Conservation (phyloP, 2,329 filamentous ascomycete genomes). For the Ascochyta lentis region DNA sequence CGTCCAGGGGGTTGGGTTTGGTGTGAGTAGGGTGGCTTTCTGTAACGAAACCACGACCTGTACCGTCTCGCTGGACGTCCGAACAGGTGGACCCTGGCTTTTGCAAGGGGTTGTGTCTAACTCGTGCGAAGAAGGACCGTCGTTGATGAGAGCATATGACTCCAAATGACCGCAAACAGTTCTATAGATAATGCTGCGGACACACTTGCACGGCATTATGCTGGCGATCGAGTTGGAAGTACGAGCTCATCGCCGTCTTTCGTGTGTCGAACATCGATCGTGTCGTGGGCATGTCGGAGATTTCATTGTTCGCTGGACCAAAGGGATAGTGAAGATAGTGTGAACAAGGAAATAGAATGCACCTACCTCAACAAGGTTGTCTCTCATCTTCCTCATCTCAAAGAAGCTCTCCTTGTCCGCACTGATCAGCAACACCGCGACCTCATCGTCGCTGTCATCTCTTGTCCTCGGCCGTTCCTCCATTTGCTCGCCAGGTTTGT, state of each 20-base stretch:
- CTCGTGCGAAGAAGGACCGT: slow-evolving; percentile 12
- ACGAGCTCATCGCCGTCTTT: not conserved
- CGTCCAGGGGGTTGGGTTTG: not conserved
- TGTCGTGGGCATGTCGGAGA: not conserved
- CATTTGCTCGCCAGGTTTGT: slow-evolving; percentile 54
- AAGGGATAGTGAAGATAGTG: not conserved
- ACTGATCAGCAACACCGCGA: slow-evolving; percentile 93
- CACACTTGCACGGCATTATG: not conserved
- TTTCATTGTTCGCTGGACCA: not conserved
- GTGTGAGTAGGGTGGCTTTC: slow-evolving; percentile 15
- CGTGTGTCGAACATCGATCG: not conserved
- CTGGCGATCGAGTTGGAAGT: not conserved
- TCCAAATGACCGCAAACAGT: not conserved
- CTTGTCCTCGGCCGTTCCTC: slow-evolving; percentile 47
- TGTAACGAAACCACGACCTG: slow-evolving; percentile 5
- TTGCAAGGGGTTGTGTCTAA: not conserved
- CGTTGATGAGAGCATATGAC: slow-evolving; percentile 1
- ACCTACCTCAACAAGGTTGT: slow-evolving; percentile 63
- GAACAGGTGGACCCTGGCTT: slow-evolving; percentile 9
- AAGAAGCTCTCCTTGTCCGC: slow-evolving; percentile 94
- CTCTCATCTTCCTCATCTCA: slow-evolving; percentile 76
- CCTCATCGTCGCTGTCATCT: slow-evolving; percentile 65
- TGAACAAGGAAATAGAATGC: slow-evolving; percentile 14
- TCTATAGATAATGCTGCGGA: not conserved
- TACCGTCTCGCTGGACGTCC: not conserved